These are phyloP conservation scores for Hanseniaspora guilliermondii DNA, from an alignment of 805 yeast species.

Conservation along the genomic window DNA sequence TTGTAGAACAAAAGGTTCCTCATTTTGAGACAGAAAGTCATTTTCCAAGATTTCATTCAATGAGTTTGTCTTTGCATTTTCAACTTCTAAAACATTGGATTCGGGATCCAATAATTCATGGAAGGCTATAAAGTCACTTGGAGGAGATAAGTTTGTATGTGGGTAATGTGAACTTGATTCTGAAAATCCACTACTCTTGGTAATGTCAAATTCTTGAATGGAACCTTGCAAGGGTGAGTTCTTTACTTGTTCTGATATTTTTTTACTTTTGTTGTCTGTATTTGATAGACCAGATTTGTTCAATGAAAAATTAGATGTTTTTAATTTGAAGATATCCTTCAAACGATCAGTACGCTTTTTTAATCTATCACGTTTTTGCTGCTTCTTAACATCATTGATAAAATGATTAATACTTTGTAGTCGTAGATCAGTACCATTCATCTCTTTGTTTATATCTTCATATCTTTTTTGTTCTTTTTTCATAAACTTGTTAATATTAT, in stretches of 20 bases:
- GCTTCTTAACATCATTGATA: background rate
- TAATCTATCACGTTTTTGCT: background rate
- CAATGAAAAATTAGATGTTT: background rate
- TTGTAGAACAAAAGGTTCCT: background rate
- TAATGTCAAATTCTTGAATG: background rate
- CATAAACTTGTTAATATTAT: background rate
- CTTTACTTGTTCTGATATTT: too few species aligned
- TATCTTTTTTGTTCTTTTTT: background rate
- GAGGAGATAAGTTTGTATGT: constrained; percentile 2
- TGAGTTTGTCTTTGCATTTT: background rate
- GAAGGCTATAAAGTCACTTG: background rate
- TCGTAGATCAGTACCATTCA: background rate
- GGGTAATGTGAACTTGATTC: background rate
- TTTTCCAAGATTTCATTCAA: background rate
- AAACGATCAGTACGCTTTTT: background rate
- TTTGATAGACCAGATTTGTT: background rate
- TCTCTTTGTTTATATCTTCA: background rate
- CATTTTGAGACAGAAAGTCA: background rate
- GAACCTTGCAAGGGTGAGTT: background rate
- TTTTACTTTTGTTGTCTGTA: background rate
- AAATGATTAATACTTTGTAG: background rate
- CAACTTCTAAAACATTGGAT: background rate
- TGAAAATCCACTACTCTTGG: background rate
- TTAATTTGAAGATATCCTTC: background rate
- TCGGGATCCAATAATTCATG: constrained; percentile 3